These are phyloP conservation scores for Aspergillus heteromorphus DNA, from an alignment of 495 filamentous ascomycete species.

Conservation along the genomic window DNA sequence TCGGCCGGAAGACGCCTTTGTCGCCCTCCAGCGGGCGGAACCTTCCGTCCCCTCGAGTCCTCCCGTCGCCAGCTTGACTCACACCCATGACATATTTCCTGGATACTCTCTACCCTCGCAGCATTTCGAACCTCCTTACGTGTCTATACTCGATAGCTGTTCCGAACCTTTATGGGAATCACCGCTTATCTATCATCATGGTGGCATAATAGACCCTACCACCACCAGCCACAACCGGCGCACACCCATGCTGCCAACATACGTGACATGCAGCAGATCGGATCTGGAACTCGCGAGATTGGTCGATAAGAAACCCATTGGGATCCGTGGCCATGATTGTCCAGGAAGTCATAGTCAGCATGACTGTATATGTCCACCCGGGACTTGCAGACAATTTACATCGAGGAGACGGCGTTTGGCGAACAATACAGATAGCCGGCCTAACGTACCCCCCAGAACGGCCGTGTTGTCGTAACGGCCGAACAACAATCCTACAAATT, in stretches of 20 bases:
- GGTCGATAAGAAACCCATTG: background rate
- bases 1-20: background rate
- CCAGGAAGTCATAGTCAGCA: background rate
- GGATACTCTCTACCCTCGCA: background rate
- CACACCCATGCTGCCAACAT: background rate
- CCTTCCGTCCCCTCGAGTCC: constrained; percentile 12
- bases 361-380: background rate
- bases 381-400: no score
- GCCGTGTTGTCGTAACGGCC: no score
- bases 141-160: no score
- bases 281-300: background rate
- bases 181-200: background rate
- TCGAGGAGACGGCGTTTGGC: no score
- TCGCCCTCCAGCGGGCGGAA: constrained; percentile 14
- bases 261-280: background rate
- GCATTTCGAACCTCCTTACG: no score
- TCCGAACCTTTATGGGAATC: background rate
- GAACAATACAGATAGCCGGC: no score
- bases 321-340: background rate
- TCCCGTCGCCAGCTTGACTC: constrained; percentile 1
- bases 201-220: background rate
- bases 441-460: no score
- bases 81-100: background rate
- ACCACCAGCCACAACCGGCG: background rate
- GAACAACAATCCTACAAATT: no score